phyloP scores from a whole-genome alignment of 257 asterid genomes.

The Euphrasia confusa region DNA sequence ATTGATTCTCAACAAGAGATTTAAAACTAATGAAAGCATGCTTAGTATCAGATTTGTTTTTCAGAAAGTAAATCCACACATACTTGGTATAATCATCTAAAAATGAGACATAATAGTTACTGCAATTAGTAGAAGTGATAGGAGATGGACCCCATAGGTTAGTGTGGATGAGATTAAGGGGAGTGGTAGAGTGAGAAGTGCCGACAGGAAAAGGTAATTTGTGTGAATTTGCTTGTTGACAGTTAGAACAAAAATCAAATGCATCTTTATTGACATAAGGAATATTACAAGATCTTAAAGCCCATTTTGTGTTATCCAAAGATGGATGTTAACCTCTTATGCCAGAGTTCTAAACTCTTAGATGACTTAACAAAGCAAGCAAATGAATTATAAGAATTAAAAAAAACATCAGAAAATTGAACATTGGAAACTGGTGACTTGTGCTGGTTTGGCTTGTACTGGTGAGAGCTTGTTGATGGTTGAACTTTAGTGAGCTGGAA shows the following conservation, averaged over 20 bases:
- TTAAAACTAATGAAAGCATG: not conserved
- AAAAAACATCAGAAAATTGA: too few relatives aligned
- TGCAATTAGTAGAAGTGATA: too few relatives aligned
- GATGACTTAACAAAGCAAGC: not conserved
- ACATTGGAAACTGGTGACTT: too few relatives aligned
- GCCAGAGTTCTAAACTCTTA: not conserved
- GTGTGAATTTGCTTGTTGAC: too few relatives aligned
- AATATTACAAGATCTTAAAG: not conserved
- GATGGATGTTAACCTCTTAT: not conserved
- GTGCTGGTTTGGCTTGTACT: too few relatives aligned
- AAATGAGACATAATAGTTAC: not conserved
- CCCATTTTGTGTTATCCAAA: not conserved
- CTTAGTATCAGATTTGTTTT: not conserved
- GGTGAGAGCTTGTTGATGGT: too few relatives aligned
- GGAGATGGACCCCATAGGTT: too few relatives aligned
- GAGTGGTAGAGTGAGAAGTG: too few relatives aligned
- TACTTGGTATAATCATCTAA: not conserved
- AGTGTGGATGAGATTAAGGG: too few relatives aligned
- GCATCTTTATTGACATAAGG: not conserved
- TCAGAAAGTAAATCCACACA: not conserved
- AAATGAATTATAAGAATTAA: not conserved
- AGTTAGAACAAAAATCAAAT: too few relatives aligned
- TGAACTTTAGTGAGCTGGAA: not conserved
- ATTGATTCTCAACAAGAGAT: not conserved
- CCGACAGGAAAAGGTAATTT: too few relatives aligned